Evolutionary conservation across 139 green algal genomes (phyloP).

Genomic region (Picochlorum sp.): DNA sequence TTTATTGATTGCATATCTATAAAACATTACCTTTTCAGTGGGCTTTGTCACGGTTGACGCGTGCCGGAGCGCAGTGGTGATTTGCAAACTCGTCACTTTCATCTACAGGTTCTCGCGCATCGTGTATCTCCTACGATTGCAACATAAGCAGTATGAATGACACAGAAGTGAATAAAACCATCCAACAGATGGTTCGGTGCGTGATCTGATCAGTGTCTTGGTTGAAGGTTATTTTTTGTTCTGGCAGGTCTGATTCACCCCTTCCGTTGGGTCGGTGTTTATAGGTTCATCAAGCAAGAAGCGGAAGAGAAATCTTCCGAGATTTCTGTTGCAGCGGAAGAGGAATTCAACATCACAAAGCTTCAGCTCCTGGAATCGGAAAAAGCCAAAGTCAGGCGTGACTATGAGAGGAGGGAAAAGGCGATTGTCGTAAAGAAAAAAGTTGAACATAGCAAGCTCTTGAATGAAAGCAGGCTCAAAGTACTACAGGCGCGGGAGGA

Average conservation of each 20-base stretch:
- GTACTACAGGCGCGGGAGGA: constrained; percentile 85
- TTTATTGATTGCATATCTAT: too few relatives aligned
- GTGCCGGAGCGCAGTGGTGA: too few relatives aligned
- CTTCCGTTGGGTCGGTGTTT: background rate
- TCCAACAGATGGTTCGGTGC: constrained; percentile 89
- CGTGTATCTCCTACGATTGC: too few relatives aligned
- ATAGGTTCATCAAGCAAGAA: constrained; percentile 94
- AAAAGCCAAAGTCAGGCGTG: constrained; percentile 87
- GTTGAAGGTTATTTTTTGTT: too few relatives aligned
- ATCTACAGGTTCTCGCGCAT: too few relatives aligned
- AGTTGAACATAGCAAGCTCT: constrained; percentile 95
- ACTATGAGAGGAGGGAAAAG: constrained; percentile 90
- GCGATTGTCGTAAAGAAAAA: constrained; percentile 97
- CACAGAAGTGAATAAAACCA: constrained; percentile 64
- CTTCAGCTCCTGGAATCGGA: constrained; percentile 93
- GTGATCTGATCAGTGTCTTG: background rate
- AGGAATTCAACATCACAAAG: constrained; percentile 99
- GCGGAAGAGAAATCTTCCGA: constrained; percentile 97
- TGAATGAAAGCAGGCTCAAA: constrained; percentile 88
- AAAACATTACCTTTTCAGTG: too few relatives aligned
- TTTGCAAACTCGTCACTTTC: too few relatives aligned
- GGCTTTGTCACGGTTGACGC: too few relatives aligned
- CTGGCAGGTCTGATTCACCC: background rate
- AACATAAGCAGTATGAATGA: constrained; percentile 34
- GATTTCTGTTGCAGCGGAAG: constrained; percentile 89